Evolutionary conservation across 2,329 filamentous ascomycete species (phyloP).

Genomic region (Pseudocercospora cruenta): DNA sequence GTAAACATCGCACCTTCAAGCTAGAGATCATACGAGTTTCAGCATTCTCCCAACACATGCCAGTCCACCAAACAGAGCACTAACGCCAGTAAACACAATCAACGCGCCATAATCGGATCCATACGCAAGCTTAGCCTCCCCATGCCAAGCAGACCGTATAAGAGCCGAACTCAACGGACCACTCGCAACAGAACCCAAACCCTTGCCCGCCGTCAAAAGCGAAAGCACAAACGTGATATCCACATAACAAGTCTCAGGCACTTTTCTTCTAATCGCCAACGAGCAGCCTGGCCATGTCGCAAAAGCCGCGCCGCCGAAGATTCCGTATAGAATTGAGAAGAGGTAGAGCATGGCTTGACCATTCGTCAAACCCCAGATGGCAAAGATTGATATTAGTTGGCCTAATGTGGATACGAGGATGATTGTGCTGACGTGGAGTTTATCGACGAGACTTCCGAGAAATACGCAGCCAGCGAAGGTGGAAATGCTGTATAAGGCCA

Average conservation of each 20-base stretch:
- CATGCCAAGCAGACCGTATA: background rate
- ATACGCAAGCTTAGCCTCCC: background rate
- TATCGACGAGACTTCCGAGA: conserved; percentile 46
- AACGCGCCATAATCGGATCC: too few relatives aligned
- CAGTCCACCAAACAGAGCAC: background rate
- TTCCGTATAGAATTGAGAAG: conserved; percentile 48
- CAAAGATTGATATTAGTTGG: conserved; percentile 42
- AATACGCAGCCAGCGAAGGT: conserved; percentile 42
- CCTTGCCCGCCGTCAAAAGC: too few relatives aligned
- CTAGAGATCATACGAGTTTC: too few relatives aligned
- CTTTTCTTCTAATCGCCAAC: too few relatives aligned
- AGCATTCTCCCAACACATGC: background rate
- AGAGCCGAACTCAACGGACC: background rate
- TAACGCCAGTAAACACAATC: background rate
- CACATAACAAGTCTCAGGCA: too few relatives aligned
- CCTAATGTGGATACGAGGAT: conserved; percentile 44
- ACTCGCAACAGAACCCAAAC: background rate
- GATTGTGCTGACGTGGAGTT: conserved; percentile 44
- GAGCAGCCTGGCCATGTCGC: conserved; percentile 39
- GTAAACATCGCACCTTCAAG: too few relatives aligned
- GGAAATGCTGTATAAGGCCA: conserved; percentile 46
- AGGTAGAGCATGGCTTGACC: conserved; percentile 46
- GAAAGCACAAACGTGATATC: too few relatives aligned
- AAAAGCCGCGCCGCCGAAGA: conserved; percentile 45
- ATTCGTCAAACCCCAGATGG: conserved; percentile 53